Evolutionary conservation across 345 rosid species (phyloP).

Genomic region (Gossypium sturtianum): DNA sequence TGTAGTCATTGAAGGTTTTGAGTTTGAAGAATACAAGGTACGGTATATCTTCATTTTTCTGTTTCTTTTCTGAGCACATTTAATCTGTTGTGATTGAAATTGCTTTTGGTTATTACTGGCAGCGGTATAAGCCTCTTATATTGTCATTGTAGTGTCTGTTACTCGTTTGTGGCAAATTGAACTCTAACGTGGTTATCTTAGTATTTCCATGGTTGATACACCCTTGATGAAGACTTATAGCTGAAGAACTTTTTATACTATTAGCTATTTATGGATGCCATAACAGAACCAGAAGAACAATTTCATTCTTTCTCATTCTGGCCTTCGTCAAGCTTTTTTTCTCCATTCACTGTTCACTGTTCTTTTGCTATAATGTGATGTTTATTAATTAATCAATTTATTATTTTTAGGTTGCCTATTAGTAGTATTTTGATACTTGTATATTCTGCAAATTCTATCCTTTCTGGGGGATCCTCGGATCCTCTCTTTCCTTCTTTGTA

Average conservation of each 20-base stretch:
- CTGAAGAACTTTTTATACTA: not conserved
- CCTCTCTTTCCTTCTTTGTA: not conserved
- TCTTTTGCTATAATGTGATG: not conserved
- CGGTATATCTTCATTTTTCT: not conserved
- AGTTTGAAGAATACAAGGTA: slow-evolving; percentile 98
- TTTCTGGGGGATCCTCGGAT: not conserved
- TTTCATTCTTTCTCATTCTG: not conserved
- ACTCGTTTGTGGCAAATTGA: not conserved
- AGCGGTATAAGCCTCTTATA: not conserved
- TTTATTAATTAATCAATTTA: not conserved
- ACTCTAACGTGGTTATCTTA: not conserved
- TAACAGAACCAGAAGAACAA: not conserved
- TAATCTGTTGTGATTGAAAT: not conserved
- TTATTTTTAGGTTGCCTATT: not conserved
- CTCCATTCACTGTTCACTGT: not conserved
- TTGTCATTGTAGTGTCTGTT: not conserved
- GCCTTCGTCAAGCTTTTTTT: not conserved
- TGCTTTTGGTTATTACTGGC: not conserved
- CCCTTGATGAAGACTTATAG: not conserved
- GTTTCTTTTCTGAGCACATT: slow-evolving; percentile 7
- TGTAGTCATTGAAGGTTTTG: slow-evolving; percentile 73
- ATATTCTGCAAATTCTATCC: not conserved
- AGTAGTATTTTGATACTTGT: not conserved
- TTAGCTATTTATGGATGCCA: slow-evolving; percentile 1
- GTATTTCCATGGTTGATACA: not conserved